Base-by-base conservation (phyloP, 257 asterid genomes). In the Parsonsia alboflavescens region DNA sequence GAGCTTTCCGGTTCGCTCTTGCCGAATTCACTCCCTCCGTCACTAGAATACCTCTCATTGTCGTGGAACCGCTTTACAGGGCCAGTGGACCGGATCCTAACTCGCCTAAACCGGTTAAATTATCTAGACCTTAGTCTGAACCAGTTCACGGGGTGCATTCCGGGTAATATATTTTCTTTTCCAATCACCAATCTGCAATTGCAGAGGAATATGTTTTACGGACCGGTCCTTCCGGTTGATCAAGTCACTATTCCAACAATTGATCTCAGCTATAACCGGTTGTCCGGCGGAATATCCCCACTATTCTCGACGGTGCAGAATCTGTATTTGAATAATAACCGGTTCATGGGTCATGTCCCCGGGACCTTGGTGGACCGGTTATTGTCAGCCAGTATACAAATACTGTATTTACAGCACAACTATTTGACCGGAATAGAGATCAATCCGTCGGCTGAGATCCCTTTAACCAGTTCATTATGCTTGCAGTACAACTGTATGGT, bases 401-500 rank as follows among this genome's bases (percentile, higher is more conserved):
- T 82, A 28, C 73, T 93, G 24, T 93, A 93, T 67, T 48, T 95
- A 7, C 99, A 95, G 83, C 99, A 95, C 49, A 95, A 95, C 58
- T 95, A 81, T 53, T 57, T 95, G 56, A 95, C 99, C 16, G 97
- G 99, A n/a, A 92, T 95, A 12, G 86, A 83, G 76, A 92, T 95
- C 0, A 86, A 79, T 70, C 97, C 98, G 77, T 80, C 91, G 83
- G 96, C 85, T 22, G 90, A 80, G 78, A 95, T 95, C 73, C 99
- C 99, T 0, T 30, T 85, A 75, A 86, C 86, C 77, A 82, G 89
- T 13, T 92, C 99, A 0, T 59, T 94, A 84, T 94, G 99, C 76
- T 80, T 92, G 79, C 98, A 94, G 86, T 94, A 94, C 56, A 94
- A 93, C 75, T 93, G 98, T 75, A 91, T 93, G 98, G 96, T 93